These are phyloP conservation scores for Penicillium palitans DNA, from an alignment of 2,329 filamentous ascomycete genomes.

Conservation along the genomic window DNA sequence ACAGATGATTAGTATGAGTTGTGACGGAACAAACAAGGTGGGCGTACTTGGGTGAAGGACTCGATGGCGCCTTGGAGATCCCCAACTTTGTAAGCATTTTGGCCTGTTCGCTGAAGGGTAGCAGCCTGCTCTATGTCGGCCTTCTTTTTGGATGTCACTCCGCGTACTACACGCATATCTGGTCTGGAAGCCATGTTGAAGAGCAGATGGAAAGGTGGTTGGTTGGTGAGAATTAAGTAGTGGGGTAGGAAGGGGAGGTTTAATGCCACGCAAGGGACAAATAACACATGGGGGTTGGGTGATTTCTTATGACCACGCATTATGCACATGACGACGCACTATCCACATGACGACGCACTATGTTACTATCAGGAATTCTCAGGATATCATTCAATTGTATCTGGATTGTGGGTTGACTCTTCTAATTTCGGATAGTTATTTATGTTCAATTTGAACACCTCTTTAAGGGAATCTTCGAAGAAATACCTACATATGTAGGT, in stretches of 20 bases:
- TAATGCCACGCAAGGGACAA: conserved; percentile 1
- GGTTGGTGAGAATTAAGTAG: not conserved
- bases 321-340: not conserved
- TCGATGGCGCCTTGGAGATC: conserved; percentile 48
- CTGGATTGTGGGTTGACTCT: too few relatives aligned
- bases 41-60: conserved; percentile 42
- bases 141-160: not conserved
- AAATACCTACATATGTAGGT: too few relatives aligned
- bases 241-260: not conserved
- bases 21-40: not conserved
- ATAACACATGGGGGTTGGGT: not conserved
- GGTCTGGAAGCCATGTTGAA: conserved; percentile 4
- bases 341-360: not conserved
- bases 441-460: not conserved
- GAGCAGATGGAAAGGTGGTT: not conserved
- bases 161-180: conserved; percentile 1
- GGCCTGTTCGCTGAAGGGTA: conserved; percentile 42
- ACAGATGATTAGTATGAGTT: conserved; percentile 11
- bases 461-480: not conserved
- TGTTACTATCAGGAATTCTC: not conserved
- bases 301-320: not conserved
- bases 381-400: not conserved
- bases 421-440: too few relatives aligned
- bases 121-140: conserved; percentile 13
- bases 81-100: conserved; percentile 45